Evolutionary conservation across 768 basidiomycete genomes (phyloP).

Genomic region (Podaxis pistillaris): DNA sequence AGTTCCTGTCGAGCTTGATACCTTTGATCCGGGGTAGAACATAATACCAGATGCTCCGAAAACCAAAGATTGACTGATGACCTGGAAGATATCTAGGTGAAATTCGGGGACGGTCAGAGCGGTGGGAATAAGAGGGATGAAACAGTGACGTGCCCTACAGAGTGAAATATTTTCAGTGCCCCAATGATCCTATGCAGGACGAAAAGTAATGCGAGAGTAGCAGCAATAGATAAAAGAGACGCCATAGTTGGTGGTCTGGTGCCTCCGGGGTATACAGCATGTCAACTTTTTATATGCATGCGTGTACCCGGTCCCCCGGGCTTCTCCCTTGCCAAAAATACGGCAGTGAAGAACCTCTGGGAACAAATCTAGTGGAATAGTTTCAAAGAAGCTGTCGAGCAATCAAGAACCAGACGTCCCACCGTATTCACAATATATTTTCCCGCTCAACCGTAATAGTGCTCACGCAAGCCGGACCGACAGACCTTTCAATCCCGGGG

Average conservation of each 20-base stretch:
- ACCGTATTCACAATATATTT: neutral
- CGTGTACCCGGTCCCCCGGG: no score
- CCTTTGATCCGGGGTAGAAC: slow-evolving; percentile 28
- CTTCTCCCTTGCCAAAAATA: neutral
- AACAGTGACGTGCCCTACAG: slow-evolving; percentile 26
- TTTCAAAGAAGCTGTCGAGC: no score
- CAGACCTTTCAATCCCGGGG: neutral
- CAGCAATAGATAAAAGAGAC: slow-evolving; percentile 3
- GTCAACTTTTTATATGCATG: no score
- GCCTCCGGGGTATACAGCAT: neutral
- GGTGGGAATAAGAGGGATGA: neutral
- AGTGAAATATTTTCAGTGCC: slow-evolving; percentile 11
- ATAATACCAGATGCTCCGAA: slow-evolving; percentile 22
- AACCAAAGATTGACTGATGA: slow-evolving; percentile 27
- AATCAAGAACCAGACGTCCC: neutral
- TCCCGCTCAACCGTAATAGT: slow-evolving; percentile 2
- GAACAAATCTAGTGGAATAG: neutral
- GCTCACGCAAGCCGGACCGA: slow-evolving; percentile 13
- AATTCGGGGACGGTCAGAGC: neutral
- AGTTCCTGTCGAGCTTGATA: slow-evolving; percentile 30
- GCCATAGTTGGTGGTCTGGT: neutral
- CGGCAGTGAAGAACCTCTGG: neutral
- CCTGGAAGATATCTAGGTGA: slow-evolving; percentile 32
- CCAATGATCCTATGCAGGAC: slow-evolving; percentile 6
- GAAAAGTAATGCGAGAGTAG: neutral